Percentiles rank a stretch among this genome's conserved stretches.
phyloP scores from a whole-genome alignment of 2,329 filamentous ascomycete genomes.

The Phoma herbarum region DNA sequence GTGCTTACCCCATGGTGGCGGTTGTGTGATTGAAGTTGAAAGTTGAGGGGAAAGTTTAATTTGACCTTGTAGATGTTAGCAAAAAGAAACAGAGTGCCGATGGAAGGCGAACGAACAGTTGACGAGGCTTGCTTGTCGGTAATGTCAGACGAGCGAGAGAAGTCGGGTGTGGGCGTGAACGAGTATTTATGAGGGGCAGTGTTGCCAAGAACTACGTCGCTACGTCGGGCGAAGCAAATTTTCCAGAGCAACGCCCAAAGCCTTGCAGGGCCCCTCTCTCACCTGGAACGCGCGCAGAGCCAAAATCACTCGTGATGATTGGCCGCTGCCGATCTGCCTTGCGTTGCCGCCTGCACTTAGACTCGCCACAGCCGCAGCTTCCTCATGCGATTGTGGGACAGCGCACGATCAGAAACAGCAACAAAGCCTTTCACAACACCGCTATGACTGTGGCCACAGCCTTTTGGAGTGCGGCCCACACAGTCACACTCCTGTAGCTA shows the following conservation, averaged over 20 bases:
- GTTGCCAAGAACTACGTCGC: neutral
- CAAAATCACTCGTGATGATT: slow-evolving; percentile 21
- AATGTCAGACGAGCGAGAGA: neutral
- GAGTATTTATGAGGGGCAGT: slow-evolving; percentile 1
- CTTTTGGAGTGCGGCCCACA: neutral
- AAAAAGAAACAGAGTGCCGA: slow-evolving; percentile 1
- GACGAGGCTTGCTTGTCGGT: neutral
- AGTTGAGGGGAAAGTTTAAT: slow-evolving; percentile 33
- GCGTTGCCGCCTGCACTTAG: slow-evolving; percentile 29
- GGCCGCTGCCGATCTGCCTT: slow-evolving; percentile 20
- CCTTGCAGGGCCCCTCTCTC: slow-evolving; percentile 20
- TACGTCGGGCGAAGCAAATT: slow-evolving; percentile 1
- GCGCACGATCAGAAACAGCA: slow-evolving; percentile 8
- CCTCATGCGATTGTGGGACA: slow-evolving; percentile 28
- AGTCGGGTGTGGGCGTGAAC: neutral
- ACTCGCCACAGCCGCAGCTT: slow-evolving; percentile 36
- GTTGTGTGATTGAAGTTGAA: slow-evolving; percentile 50
- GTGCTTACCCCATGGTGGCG: slow-evolving; percentile 69
- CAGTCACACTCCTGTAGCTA: neutral
- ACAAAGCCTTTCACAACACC: slow-evolving; percentile 4
- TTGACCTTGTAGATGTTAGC: neutral
- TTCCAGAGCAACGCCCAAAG: slow-evolving; percentile 21
- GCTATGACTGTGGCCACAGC: neutral
- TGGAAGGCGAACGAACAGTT: neutral
- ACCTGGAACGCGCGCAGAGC: slow-evolving; percentile 15